Base-by-base conservation (phyloP, 2,329 filamentous ascomycete species). In the Alternaria novae-zelandiae region DNA sequence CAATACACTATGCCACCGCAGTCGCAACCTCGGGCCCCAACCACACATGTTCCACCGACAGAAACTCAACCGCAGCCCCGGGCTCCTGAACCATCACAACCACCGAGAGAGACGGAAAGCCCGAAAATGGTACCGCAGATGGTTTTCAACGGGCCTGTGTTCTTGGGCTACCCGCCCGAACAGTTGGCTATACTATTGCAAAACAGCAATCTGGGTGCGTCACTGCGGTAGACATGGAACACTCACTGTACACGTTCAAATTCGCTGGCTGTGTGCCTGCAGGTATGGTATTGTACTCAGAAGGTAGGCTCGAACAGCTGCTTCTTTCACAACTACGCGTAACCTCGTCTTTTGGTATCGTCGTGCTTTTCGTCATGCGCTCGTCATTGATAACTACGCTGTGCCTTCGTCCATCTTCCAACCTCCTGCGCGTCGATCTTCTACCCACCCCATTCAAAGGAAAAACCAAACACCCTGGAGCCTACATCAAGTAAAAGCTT, bases 61-160 rank as follows among this genome's bases (percentile, higher is more conserved):
- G 58, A 66, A n/a, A 47, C 54, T 2, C 55, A 21, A 28, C 62
- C 63, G 11, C 64, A 61, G 45, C 49, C 65, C n/a, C 63, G 58
- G 13, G 15, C 59, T 9, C 41, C 56, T 15, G 55, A 62, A 50
- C 57, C 59, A 44, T 28, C 54, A 25, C 55, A 61, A 46, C 56
- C 56, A 41, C 64, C 43, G 8, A 68, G 61, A 49, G 66, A 65
- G 15, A 47, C 58, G 17, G 65, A 64, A 36, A n/a, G 41, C 9
- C 65, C 74, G 3, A 72, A 67, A 43, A 50, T 73, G 50, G 74
- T 77, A 10, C 87, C 92, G 10, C 90, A 91, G 71, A 91, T 97
- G 87, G 85, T 96, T 0, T 97, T 97, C 75, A 97, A 92, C 9
- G 95, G 95, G 0, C 95, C 95, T 0, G 94, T 97, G 0, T 97